Conservation (phyloP, 1,139 yeast species). For the Scheffersomyces segobiensis region DNA sequence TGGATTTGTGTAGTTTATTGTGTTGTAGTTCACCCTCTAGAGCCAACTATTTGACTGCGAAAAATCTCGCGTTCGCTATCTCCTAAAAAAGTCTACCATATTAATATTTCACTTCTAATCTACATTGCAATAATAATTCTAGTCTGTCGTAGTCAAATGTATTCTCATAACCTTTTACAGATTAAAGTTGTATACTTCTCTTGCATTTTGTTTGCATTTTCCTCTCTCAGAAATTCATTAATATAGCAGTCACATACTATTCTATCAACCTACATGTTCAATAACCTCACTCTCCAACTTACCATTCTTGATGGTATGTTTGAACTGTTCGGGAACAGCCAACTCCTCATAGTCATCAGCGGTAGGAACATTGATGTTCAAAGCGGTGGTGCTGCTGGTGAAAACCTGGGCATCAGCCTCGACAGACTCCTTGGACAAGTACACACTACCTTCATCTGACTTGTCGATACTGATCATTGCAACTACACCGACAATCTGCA, state of each 20-base stretch:
- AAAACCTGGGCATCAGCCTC: conserved; percentile 65
- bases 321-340: conserved; percentile 87
- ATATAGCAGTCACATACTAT: not conserved
- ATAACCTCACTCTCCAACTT: conserved; percentile 45
- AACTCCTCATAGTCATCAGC: conserved; percentile 67
- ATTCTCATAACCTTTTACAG: not conserved
- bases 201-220: not conserved
- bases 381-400: conserved; percentile 80
- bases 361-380: conserved; percentile 78
- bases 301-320: conserved; percentile 51
- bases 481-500: conserved; percentile 77
- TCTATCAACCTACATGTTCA: conserved; percentile 40
- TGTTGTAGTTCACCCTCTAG: no score
- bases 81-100: no score
- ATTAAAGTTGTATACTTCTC: not conserved
- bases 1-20: no score
- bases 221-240: conserved; percentile 11
- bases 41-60: no score
- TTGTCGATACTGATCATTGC: conserved; percentile 88
- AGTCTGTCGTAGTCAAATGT: no score
- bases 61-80: no score
- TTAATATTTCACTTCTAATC: no score
- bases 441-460: conserved; percentile 81
- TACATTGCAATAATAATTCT: no score
- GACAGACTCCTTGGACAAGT: conserved; percentile 69